phyloP scores from a whole-genome alignment of 371 early-diverging fungal genomes.

The Mucor mucedo region DNA sequence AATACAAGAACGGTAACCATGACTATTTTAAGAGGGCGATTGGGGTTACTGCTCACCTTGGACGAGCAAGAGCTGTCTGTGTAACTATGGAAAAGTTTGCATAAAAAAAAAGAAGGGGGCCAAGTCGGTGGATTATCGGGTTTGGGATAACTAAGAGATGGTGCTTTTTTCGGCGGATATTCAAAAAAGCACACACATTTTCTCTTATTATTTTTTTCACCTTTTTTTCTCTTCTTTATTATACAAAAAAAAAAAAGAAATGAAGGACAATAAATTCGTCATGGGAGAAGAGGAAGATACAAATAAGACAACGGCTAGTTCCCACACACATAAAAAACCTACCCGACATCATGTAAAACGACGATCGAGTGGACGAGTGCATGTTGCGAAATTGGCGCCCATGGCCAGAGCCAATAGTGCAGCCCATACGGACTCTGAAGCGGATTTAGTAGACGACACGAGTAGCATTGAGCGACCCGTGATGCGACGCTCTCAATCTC shows the following conservation, averaged over 20 bases:
- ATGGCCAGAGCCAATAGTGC: constrained; percentile 40
- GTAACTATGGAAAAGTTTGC: no score
- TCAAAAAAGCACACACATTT: not conserved
- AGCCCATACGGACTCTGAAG: constrained; percentile 40
- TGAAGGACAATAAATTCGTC: constrained; percentile 28
- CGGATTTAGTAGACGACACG: constrained; percentile 15
- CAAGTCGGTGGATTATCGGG: not conserved
- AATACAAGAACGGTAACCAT: no score
- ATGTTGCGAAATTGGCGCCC: constrained; percentile 54
- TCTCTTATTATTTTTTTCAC: not conserved
- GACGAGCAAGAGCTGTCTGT: no score
- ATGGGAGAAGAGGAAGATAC: constrained; percentile 27
- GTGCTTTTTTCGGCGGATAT: not conserved
- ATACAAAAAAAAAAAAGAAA: not conserved
- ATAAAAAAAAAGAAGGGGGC: no score
- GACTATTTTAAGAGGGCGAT: no score
- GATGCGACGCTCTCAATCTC: constrained; percentile 51
- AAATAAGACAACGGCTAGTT: constrained; percentile 3
- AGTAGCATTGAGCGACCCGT: constrained; percentile 20
- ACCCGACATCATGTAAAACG: constrained; percentile 54
- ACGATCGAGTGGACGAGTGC: constrained; percentile 52
- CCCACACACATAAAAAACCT: constrained; percentile 34
- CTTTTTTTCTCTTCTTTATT: not conserved
- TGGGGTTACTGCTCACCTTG: no score
- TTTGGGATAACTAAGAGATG: no score